Conservation (phyloP, 495 filamentous ascomycete genomes). For the Cladorrhinum samala region DNA sequence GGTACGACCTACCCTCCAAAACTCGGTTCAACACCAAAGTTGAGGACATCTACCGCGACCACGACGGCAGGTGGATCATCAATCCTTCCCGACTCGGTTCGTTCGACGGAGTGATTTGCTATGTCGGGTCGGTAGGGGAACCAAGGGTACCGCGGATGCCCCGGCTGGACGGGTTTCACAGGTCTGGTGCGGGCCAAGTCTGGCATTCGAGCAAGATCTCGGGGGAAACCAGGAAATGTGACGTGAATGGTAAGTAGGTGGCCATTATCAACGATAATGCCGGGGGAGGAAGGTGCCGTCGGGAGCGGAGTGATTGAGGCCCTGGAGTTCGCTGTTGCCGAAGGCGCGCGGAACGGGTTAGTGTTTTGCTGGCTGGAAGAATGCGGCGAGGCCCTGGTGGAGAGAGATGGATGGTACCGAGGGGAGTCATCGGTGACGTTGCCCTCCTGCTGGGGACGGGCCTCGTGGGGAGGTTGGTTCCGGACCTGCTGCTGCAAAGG, state of each 20-base stretch:
- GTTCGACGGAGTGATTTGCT: constrained; percentile 73
- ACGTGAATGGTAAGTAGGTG: constrained; percentile 65
- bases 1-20: constrained; percentile 61
- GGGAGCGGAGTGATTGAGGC: constrained; percentile 73
- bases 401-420: constrained; percentile 87
- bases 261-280: constrained; percentile 59
- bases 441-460: constrained; percentile 72
- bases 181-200: constrained; percentile 43
- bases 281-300: constrained; percentile 64
- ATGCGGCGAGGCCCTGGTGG: constrained; percentile 54
- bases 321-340: constrained; percentile 67
- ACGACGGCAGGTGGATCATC: constrained; percentile 71
- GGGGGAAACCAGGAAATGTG: constrained; percentile 31
- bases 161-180: constrained; percentile 57
- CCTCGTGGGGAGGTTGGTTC: constrained; percentile 68
- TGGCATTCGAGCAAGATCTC: constrained; percentile 70
- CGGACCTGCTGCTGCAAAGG: constrained; percentile 64
- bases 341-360: constrained; percentile 59
- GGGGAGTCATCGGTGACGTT: constrained; percentile 66
- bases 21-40: constrained; percentile 68
- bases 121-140: constrained; percentile 73
- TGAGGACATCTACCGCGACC: constrained; percentile 59
- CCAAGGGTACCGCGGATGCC: constrained; percentile 64
- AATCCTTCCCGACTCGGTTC: constrained; percentile 60
- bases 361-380: constrained; percentile 45